These are phyloP conservation scores for Citrullus amarus DNA, from an alignment of 306 rosid genomes.

Conservation along the genomic window DNA sequence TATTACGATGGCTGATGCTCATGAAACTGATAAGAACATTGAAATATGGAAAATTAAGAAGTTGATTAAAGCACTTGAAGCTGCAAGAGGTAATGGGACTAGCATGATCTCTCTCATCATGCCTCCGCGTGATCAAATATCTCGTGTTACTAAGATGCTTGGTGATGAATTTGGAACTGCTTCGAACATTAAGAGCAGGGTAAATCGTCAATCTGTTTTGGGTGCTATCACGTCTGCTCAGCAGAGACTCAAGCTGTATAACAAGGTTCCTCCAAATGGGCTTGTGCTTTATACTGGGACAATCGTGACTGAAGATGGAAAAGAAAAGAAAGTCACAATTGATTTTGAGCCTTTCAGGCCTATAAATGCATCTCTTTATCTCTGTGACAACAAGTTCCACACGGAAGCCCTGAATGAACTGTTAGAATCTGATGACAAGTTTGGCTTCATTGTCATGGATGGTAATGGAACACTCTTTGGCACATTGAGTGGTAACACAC, in stretches of 20 bases:
- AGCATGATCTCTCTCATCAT: conserved; percentile 90
- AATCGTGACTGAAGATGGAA: conserved; percentile 79
- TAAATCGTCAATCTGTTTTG: conserved; percentile 75
- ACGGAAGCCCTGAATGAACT: conserved; percentile 84
- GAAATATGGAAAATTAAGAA: conserved; percentile 94
- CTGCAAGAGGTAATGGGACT: conserved; percentile 88
- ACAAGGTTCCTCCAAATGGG: conserved; percentile 82
- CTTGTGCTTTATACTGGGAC: conserved; percentile 80
- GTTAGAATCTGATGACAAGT: conserved; percentile 81
- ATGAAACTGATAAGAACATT: conserved; percentile 79
- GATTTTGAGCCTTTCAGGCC: conserved; percentile 92
- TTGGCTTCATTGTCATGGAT: conserved; percentile 84
- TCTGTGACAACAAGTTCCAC: conserved; percentile 82
- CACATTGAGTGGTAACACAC: conserved; percentile 75
- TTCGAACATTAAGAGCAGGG: conserved; percentile 85
- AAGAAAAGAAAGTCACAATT: conserved; percentile 85
- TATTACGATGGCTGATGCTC: conserved; percentile 55
- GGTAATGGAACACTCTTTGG: conserved; percentile 92
- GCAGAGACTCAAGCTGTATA: conserved; percentile 76
- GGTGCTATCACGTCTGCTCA: conserved; percentile 90
- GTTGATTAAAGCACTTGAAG: conserved; percentile 73
- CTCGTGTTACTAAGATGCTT: conserved; percentile 88
- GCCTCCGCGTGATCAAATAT: conserved; percentile 90
- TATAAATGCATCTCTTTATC: conserved; percentile 78
- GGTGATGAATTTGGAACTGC: conserved; percentile 96